phyloP scores from a whole-genome alignment of 345 rosid species.

The Citrus medica region DNA sequence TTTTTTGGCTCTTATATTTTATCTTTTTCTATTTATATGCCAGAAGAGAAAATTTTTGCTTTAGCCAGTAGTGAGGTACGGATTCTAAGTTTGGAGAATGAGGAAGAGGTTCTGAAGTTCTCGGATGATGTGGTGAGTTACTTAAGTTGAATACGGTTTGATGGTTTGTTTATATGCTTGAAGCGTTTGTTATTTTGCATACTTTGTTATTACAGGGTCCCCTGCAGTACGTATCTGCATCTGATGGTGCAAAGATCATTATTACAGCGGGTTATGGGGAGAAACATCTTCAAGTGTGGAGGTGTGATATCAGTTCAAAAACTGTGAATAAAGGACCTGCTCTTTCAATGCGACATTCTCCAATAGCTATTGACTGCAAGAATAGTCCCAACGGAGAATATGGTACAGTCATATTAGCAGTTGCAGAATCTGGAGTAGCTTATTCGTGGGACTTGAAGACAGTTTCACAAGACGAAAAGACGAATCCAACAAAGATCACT shows the following conservation, averaged over 20 bases:
- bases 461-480: conserved; percentile 19
- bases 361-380: conserved; percentile 29
- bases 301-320: conserved; percentile 31
- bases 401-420: conserved; percentile 25
- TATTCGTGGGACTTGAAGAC: conserved; percentile 34
- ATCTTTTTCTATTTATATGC: background rate
- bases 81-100: conserved; percentile 31
- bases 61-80: conserved; percentile 22
- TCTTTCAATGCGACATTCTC: conserved; percentile 30
- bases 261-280: conserved; percentile 33
- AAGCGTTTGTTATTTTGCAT: conserved; percentile 1
- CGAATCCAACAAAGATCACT: conserved; percentile 31
- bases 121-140: conserved; percentile 30
- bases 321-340: conserved; percentile 23
- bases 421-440: conserved; percentile 33
- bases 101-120: conserved; percentile 39
- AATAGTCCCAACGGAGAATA: conserved; percentile 12
- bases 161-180: conserved; percentile 1
- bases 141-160: background rate
- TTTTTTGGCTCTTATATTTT: conserved; percentile 4
- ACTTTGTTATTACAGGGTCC: conserved; percentile 31
- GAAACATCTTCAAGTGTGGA: conserved; percentile 37
- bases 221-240: conserved; percentile 25
- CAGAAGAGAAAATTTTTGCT: conserved; percentile 37
- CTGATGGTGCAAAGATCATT: conserved; percentile 39